phyloP scores from a whole-genome alignment of 257 asterid genomes.

The Solanum gracilifrons region DNA sequence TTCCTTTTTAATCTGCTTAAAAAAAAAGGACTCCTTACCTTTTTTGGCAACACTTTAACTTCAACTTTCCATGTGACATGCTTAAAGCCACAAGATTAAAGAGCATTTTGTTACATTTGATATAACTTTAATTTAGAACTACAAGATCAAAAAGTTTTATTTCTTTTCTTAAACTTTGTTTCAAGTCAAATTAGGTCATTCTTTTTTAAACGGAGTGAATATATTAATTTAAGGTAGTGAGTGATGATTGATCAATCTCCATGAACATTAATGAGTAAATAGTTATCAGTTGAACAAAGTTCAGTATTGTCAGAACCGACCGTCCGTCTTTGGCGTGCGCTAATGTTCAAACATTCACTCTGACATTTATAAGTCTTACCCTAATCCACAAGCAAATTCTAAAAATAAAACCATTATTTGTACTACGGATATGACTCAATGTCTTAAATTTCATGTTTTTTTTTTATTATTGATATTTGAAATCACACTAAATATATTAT shows the following conservation, averaged over 20 bases:
- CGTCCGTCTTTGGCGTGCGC: neutral
- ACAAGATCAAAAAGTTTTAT: too few relatives aligned
- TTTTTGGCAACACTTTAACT: too few relatives aligned
- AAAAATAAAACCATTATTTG: neutral
- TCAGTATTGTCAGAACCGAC: neutral
- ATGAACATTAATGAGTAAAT: neutral
- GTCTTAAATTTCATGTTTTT: neutral
- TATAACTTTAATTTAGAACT: too few relatives aligned
- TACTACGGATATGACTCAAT: neutral
- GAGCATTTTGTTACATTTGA: too few relatives aligned
- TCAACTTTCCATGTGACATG: too few relatives aligned
- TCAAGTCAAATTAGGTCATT: fast-evolving
- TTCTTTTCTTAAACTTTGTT: too few relatives aligned
- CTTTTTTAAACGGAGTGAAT: fast-evolving
- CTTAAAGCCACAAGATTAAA: too few relatives aligned
- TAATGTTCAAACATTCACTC: neutral
- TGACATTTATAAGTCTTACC: neutral
- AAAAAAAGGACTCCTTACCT: too few relatives aligned
- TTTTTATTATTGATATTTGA: neutral
- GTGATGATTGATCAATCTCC: neutral
- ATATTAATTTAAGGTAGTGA: neutral
- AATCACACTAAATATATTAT: neutral
- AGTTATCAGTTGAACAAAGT: neutral
- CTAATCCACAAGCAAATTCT: neutral
- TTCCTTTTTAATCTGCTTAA: too few relatives aligned